These are phyloP conservation scores for Lasiodiplodia sp. DNA, from an alignment of 2,329 filamentous ascomycete genomes.

Conservation along the genomic window DNA sequence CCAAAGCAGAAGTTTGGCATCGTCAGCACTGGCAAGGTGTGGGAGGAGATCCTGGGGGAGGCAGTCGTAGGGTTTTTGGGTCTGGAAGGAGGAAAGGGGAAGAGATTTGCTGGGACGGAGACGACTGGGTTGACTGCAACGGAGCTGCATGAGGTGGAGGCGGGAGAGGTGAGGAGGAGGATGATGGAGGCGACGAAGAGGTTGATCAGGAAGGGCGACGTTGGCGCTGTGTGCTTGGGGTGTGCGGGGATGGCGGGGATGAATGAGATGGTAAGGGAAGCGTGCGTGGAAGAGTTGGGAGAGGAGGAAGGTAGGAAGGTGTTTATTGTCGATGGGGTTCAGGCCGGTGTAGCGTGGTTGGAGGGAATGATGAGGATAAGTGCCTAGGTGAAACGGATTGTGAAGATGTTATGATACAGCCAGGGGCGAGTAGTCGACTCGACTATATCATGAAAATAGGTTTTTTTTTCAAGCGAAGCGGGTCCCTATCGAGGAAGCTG, in stretches of 20 bases:
- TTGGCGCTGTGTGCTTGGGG: constrained; percentile 79
- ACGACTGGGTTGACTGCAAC: constrained; percentile 82
- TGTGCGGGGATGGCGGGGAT: constrained; percentile 92
- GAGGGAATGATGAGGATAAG: constrained; percentile 57
- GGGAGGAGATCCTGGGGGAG: constrained; percentile 74
- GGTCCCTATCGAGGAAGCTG: no score
- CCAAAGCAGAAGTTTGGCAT: constrained; percentile 75
- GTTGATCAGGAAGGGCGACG: constrained; percentile 64
- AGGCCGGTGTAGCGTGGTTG: constrained; percentile 70
- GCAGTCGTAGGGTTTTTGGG: constrained; percentile 74
- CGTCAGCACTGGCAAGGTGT: constrained; percentile 84
- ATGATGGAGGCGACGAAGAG: constrained; percentile 74
- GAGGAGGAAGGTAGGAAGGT: constrained; percentile 65
- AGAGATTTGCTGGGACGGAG: constrained; percentile 76
- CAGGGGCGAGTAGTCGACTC: no score
- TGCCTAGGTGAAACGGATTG: constrained; percentile 35
- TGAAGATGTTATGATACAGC: not conserved
- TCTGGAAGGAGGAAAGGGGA: constrained; percentile 31
- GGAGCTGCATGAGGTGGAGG: constrained; percentile 71
- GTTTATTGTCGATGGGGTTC: constrained; percentile 80
- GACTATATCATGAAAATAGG: no score
- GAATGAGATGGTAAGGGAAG: constrained; percentile 75
- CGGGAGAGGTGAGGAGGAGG: constrained; percentile 65
- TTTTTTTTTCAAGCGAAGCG: no score
- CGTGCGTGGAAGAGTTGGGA: constrained; percentile 71